Conservation (phyloP, 2,329 filamentous ascomycete genomes). For the Verticillium nonalfalfae region DNA sequence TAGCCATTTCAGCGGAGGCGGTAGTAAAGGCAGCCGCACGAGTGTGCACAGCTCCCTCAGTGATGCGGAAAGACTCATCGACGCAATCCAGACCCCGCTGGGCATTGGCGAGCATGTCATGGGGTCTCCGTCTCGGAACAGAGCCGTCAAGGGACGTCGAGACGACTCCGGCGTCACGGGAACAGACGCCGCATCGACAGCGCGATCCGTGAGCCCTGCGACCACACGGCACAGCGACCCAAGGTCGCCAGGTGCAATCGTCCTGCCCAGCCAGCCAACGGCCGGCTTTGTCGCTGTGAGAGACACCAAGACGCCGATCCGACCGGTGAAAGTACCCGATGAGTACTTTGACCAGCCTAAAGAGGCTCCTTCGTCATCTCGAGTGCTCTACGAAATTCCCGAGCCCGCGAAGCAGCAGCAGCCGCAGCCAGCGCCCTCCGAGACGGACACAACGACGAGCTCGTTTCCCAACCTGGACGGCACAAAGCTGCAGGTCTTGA, state of each 20-base stretch:
- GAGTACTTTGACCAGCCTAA: constrained; percentile 31
- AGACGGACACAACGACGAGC: constrained; percentile 5
- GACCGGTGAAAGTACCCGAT: constrained; percentile 41
- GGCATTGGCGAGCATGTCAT: constrained; percentile 17
- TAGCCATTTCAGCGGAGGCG: constrained; percentile 4
- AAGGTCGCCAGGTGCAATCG: constrained; percentile 9
- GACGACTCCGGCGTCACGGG: background rate
- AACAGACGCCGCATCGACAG: background rate
- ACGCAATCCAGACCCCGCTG: constrained; percentile 61
- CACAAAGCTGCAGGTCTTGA: constrained; percentile 56
- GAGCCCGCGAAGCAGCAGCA: constrained; percentile 4
- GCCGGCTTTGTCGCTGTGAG: constrained; percentile 30
- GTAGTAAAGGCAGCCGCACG: constrained; percentile 31
- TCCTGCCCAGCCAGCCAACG: constrained; percentile 17
- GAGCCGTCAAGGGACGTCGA: constrained; percentile 12
- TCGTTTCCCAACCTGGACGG: constrained; percentile 1
- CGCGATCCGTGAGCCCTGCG: background rate
- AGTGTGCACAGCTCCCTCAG: constrained; percentile 46
- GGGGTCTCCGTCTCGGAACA: constrained; percentile 8
- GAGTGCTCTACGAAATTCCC: constrained; percentile 31
- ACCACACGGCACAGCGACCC: constrained; percentile 6
- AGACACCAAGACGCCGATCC: constrained; percentile 38
- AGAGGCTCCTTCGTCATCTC: constrained; percentile 23
- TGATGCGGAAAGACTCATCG: constrained; percentile 65
- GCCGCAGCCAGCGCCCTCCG: constrained; percentile 1